phyloP scores from a whole-genome alignment of 1,284 basidiomycete genomes.

The Rhodotorula sp. region DNA sequence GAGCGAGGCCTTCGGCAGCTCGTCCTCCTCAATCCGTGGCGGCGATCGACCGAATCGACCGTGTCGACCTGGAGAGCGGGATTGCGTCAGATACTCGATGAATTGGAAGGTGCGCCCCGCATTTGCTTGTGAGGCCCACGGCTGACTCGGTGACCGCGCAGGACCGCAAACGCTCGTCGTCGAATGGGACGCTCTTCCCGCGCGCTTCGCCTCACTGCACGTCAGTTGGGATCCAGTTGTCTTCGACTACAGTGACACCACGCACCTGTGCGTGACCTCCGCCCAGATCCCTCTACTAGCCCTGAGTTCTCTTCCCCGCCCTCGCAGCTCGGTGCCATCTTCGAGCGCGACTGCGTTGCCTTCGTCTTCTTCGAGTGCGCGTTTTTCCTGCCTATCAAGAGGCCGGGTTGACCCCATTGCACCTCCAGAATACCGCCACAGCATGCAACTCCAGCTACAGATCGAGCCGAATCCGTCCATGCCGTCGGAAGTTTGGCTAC shows the following conservation, averaged over 20 bases:
- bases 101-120: neutral
- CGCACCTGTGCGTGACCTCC: conserved; percentile 56
- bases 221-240: conserved; percentile 80
- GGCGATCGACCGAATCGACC: neutral
- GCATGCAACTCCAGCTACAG: conserved; percentile 11
- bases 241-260: conserved; percentile 59
- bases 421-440: neutral
- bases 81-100: neutral
- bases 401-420: no score
- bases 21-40: conserved; percentile 38
- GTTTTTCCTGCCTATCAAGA: no score
- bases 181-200: conserved; percentile 72
- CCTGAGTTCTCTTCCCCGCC: neutral
- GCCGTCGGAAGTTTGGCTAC: conserved; percentile 65
- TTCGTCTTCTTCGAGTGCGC: neutral
- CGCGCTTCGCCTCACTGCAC: conserved; percentile 77
- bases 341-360: neutral
- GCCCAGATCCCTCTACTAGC: neutral
- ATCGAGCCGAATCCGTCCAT: conserved; percentile 1
- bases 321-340: neutral
- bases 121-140: no score
- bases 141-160: neutral
- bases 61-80: conserved; percentile 13
- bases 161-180: conserved; percentile 46
- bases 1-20: conserved; percentile 11